Evolutionary conservation across 495 filamentous ascomycete species (phyloP), one percentile per base, ranked within the genome.

Genomic region (Tetracladium setigerum): DNA sequence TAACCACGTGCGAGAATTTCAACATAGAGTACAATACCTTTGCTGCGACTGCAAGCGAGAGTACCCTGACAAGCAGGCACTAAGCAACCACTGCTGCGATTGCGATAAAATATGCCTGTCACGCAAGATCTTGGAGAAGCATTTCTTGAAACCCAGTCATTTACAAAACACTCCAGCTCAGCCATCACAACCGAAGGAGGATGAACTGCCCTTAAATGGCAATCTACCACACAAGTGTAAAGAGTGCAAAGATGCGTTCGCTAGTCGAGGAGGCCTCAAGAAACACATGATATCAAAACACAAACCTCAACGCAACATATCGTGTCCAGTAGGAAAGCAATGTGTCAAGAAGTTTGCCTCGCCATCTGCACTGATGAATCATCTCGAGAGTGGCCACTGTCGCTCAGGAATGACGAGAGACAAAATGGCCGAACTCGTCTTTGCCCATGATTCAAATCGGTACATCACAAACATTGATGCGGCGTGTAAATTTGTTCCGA

Each of bases 11-110:
- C 47, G 47, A 13, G 44, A 30, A 13, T 22, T 50, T n/a, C 17
- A 22, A 22, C 47, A 50, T 30, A 38, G 13, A 2, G 38, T 19
- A 22, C 40, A 35, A 52, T 35, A 47, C 32, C 38, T 42, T 10
- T 46, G 49, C 37, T 52, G 43, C 19, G 49, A 52, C 37, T 52
- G 49, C 30, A 32, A 39, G 37, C 49, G 49, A 47, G 44, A 52
- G 30, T 52, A 52, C 18, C 38, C 37, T 31, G 38, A 41, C 14
- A 37, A 52, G 17, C 38, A 52, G 22, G 7, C 27, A 9, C 22
- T 52, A 7, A 52, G 37, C 37, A 17, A 52, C 38, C 44, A 52
- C 30, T 52, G 43, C 40, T 52, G 49, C 49, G 31, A 52, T 19
- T 52, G 49, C 18, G 49, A 52, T 52, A 37, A 38, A 36, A 32